These are phyloP conservation scores for Ophiostoma novo-ulmi DNA, from an alignment of 2,329 filamentous ascomycete species.

Conservation along the genomic window DNA sequence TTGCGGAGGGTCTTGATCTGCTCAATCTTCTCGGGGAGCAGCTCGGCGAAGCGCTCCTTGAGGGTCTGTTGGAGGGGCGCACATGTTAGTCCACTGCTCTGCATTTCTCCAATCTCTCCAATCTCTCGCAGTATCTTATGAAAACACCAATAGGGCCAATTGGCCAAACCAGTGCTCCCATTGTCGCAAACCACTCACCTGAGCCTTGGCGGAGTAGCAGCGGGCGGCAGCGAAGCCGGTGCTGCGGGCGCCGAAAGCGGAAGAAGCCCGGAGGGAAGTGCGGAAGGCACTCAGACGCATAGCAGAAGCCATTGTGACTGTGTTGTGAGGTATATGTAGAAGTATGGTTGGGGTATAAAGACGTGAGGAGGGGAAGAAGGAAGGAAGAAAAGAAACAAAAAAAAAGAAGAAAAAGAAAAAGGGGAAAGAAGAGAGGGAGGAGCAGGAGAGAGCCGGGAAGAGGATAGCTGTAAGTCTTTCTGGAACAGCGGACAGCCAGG, in stretches of 20 bases:
- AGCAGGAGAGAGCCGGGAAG: slow-evolving; percentile 1
- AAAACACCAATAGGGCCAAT: neutral
- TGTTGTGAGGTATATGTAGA: slow-evolving; percentile 5
- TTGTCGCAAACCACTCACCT: slow-evolving; percentile 50
- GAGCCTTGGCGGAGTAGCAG: slow-evolving; percentile 89
- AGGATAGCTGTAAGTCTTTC: slow-evolving; percentile 13
- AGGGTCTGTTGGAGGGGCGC: slow-evolving; percentile 60
- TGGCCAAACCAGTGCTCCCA: neutral
- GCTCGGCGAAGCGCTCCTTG: slow-evolving; percentile 97
- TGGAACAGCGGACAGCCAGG: slow-evolving; percentile 8
- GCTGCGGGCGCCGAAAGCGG: slow-evolving; percentile 59
- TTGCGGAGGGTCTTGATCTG: slow-evolving; percentile 98
- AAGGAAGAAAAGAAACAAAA: neutral
- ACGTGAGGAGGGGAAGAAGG: slow-evolving; percentile 31
- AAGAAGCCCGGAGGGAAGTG: slow-evolving; percentile 63
- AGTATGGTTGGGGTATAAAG: slow-evolving; percentile 12
- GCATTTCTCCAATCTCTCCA: neutral
- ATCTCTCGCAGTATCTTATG: neutral
- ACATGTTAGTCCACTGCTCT: slow-evolving; percentile 20
- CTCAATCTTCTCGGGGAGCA: slow-evolving; percentile 93
- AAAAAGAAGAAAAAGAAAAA: neutral
- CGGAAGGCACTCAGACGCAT: slow-evolving; percentile 79
- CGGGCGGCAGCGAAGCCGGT: slow-evolving; percentile 76
- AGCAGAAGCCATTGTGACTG: slow-evolving; percentile 69
- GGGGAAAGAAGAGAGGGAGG: slow-evolving; percentile 28